Evolutionary conservation across 495 filamentous ascomycete species (phyloP).

Genomic region (Lophiotrema nucula): DNA sequence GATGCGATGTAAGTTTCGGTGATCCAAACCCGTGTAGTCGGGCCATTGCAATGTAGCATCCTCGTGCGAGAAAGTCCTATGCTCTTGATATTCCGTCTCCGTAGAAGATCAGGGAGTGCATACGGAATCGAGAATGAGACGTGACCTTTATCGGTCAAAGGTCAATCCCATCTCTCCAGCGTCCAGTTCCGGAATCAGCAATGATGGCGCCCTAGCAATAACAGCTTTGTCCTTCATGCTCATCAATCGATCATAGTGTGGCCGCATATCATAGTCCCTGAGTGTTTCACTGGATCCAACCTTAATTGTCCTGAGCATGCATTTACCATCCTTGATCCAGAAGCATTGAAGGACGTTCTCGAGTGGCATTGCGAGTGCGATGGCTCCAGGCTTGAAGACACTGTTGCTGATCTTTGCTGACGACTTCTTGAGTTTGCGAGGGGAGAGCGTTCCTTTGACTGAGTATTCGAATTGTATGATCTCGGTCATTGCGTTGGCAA

Average conservation of each 20-base stretch:
- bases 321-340: slow-evolving; percentile 32
- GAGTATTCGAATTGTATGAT: slow-evolving; percentile 32
- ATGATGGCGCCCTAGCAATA: slow-evolving; percentile 19
- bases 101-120: no score
- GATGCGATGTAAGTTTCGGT: no score
- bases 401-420: slow-evolving; percentile 18
- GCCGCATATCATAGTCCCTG: slow-evolving; percentile 25
- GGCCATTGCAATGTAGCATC: no score
- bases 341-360: slow-evolving; percentile 27
- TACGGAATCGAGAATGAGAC: no score
- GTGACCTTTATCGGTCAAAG: background rate
- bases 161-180: background rate
- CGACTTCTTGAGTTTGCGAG: slow-evolving; percentile 21
- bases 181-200: slow-evolving; percentile 29
- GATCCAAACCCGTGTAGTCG: no score
- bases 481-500: slow-evolving; percentile 32
- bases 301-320: slow-evolving; percentile 26
- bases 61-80: no score
- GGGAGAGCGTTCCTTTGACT: slow-evolving; percentile 13
- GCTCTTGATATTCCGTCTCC: no score
- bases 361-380: slow-evolving; percentile 27
- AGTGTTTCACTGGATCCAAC: slow-evolving; percentile 20
- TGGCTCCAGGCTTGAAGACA: slow-evolving; percentile 29
- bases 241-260: slow-evolving; percentile 26
- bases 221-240: slow-evolving; percentile 15